Base-by-base conservation (phyloP, 1,284 basidiomycete species). In the Ustilago loliicola region DNA sequence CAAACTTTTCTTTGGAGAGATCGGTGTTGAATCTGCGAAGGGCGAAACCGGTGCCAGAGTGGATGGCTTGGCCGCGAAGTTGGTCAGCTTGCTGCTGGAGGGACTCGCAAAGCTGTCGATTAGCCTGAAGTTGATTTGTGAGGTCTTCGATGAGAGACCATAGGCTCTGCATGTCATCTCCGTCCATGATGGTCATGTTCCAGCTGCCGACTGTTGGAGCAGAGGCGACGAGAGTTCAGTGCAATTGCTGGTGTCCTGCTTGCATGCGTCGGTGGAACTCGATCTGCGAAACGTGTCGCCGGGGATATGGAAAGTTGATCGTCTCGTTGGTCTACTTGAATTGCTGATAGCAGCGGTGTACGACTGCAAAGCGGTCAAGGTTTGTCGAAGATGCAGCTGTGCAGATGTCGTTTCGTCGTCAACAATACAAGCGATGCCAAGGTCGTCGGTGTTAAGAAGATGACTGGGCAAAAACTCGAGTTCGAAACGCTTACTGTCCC, bases 21-120 rank as follows among this genome's bases (percentile, higher is more conserved):
- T 99, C 96, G n/a, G 92, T 91, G 87, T 98, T 98, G 88, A 94
- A 94, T 40, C 97, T 90, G 74, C 95, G 89, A 50, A 99, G 88
- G 0, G 92, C 90, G 86, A 93, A 96, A 1, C 94, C 94, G 23
- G 92, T 91, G 11, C 91, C 91, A 17, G 90, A 88, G 82, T 95
- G 91, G 0, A 90, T 88, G n/a, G 95, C 92, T 86, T 96, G 93
- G 4, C 84, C 85, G 1, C 66, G 71, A 82, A 98, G 90, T n/a
- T 91, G 88, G 17, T 89, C 89, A 0, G 93, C 90, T 83, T 95
- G 92, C 19, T 89, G 88, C 72, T 94, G 91, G 34, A 99, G 89
- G 3, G 91, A 89, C 47, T 88, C 88, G 11, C 94, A 90, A 64
- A 94, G 89, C 83, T 93, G 92, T 60, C 94, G 90, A 87, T 98